Conservation (phyloP, 2,329 filamentous ascomycete genomes). For the Aspergillus neotritici region DNA sequence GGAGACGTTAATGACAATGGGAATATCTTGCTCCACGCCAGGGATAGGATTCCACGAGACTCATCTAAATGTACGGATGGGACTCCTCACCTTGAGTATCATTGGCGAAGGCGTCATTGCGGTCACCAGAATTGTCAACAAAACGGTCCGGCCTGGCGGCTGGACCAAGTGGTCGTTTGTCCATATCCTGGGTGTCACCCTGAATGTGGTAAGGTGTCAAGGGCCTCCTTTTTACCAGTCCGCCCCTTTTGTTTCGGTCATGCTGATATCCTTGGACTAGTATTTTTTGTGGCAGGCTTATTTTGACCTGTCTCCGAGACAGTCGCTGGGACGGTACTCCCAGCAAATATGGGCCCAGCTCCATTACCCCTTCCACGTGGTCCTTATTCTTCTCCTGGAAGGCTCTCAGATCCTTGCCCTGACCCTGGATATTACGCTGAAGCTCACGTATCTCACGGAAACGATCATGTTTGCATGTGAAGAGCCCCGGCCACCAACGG, state of each 20-base stretch:
- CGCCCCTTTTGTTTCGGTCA: background rate
- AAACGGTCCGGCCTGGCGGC: constrained; percentile 38
- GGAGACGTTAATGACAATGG: constrained; percentile 50
- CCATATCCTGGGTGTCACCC: constrained; percentile 34
- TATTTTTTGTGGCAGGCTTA: constrained; percentile 60
- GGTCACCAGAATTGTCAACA: constrained; percentile 52
- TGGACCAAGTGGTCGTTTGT: constrained; percentile 39
- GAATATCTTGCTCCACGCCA: constrained; percentile 50
- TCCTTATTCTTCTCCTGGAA: constrained; percentile 59
- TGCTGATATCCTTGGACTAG: constrained; percentile 17
- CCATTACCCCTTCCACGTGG: constrained; percentile 60
- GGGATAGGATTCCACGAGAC: constrained; percentile 58
- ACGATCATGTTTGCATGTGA: constrained; percentile 38
- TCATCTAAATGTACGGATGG: constrained; percentile 59
- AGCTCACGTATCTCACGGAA: constrained; percentile 36
- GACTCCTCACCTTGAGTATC: constrained; percentile 59
- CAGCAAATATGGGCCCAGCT: constrained; percentile 50
- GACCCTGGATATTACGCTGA: constrained; percentile 41
- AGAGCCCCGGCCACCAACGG: constrained; percentile 25
- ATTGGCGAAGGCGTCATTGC: constrained; percentile 61
- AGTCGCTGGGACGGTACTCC: constrained; percentile 48
- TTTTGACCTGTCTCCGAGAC: constrained; percentile 51
- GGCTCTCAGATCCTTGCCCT: constrained; percentile 55
- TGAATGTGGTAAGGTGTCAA: constrained; percentile 28
- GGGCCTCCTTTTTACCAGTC: background rate